phyloP scores from a whole-genome alignment of 1,284 basidiomycete species.

The Afroboletus lepidellus region DNA sequence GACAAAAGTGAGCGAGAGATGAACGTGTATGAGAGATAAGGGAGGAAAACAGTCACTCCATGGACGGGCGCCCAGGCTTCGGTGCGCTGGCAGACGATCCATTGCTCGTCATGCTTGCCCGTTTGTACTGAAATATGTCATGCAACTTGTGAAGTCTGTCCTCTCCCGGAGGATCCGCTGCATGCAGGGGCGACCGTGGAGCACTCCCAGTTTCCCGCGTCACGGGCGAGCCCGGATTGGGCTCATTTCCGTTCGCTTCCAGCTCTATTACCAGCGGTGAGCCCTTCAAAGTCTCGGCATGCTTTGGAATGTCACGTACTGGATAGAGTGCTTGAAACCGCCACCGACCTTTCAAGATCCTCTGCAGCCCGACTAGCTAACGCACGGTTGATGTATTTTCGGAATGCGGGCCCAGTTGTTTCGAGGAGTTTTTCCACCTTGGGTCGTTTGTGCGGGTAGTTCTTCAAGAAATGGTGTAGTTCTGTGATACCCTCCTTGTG shows the following conservation, averaged over 20 bases:
- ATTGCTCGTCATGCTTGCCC: slow-evolving; percentile 65
- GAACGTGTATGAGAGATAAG: slow-evolving; percentile 20
- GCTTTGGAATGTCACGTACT: slow-evolving; percentile 48
- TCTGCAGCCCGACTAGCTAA: slow-evolving; percentile 82
- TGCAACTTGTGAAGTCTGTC: slow-evolving; percentile 74
- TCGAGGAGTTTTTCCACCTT: slow-evolving; percentile 86
- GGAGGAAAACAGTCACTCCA: slow-evolving; percentile 24
- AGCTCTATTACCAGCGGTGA: slow-evolving; percentile 47
- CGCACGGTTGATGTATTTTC: slow-evolving; percentile 82
- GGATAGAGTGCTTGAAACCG: slow-evolving; percentile 73
- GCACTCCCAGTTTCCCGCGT: slow-evolving; percentile 24
- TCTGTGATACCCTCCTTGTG: slow-evolving; percentile 94
- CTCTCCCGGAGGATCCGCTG: slow-evolving; percentile 41
- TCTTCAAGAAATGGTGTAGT: slow-evolving; percentile 91
- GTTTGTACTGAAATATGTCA: slow-evolving; percentile 74
- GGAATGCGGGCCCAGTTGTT: slow-evolving; percentile 77
- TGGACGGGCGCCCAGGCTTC: slow-evolving; percentile 15
- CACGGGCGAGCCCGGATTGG: slow-evolving; percentile 29
- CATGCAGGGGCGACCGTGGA: slow-evolving; percentile 31
- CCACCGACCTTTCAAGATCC: slow-evolving; percentile 75
- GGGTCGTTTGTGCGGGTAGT: slow-evolving; percentile 83
- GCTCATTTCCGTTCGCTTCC: slow-evolving; percentile 52
- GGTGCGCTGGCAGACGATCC: slow-evolving; percentile 45
- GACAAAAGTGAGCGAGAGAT: slow-evolving; percentile 19
- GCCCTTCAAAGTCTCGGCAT: slow-evolving; percentile 4